A percentile compares a stretch with the other conserved stretches of the same genome.
These are phyloP conservation scores for Senecio squalidus DNA, from an alignment of 140 eudicot species.

Conservation along the genomic window DNA sequence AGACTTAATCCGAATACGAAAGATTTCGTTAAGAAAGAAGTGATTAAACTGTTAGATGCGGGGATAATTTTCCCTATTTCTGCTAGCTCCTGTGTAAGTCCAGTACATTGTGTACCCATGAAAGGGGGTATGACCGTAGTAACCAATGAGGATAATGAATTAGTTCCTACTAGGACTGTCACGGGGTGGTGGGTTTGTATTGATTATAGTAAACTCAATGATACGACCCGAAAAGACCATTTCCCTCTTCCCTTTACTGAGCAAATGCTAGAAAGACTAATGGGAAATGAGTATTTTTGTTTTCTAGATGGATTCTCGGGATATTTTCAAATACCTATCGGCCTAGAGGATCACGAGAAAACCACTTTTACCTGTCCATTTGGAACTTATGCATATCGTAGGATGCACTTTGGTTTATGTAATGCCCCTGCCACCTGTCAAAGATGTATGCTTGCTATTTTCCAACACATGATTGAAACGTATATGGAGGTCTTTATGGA, in stretches of 20 bases:
- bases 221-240: slow-evolving; percentile 1
- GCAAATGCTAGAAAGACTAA: neutral
- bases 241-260: neutral
- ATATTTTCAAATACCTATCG: neutral
- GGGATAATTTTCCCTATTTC: neutral
- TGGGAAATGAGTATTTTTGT: neutral
- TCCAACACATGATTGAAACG: neutral
- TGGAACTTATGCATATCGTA: neutral
- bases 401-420: neutral
- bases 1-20: neutral
- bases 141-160: neutral
- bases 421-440: neutral
- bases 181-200: neutral
- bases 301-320: neutral
- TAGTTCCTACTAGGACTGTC: neutral
- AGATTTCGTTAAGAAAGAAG: neutral
- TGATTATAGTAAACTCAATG: neutral
- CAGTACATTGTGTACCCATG: neutral
- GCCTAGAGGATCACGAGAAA: neutral
- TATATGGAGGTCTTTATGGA: too few relatives aligned
- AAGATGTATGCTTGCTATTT: neutral
- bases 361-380: too few relatives aligned
- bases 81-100: neutral
- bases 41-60: neutral
- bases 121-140: neutral